Evolutionary conservation across 1,139 yeast species (phyloP).

Genomic region (Lodderomyces parapsilosis): DNA sequence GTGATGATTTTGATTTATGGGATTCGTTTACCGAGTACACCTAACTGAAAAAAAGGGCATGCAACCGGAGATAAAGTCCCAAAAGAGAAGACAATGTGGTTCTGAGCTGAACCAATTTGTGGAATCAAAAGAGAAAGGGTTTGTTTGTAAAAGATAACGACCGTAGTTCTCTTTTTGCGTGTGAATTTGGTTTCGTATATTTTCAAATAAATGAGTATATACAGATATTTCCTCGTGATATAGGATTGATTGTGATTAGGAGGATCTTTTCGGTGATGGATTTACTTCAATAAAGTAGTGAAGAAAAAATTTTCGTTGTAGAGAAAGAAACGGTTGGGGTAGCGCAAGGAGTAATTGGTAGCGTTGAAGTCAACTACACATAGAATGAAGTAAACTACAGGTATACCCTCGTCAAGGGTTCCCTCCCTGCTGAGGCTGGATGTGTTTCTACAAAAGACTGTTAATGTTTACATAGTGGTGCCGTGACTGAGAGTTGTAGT

Average conservation of each 20-base stretch:
- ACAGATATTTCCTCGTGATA: background rate
- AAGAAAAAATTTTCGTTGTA: background rate
- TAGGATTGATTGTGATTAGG: background rate
- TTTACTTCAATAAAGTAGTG: no score
- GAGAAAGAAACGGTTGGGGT: no score
- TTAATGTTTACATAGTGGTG: no score
- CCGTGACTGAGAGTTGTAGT: no score
- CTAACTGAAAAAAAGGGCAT: constrained; percentile 30
- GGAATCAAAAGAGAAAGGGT: background rate
- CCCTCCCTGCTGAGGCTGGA: no score
- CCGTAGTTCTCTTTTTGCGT: background rate
- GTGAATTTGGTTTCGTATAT: background rate
- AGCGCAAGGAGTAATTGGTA: no score
- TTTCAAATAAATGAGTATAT: background rate
- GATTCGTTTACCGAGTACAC: constrained; percentile 50
- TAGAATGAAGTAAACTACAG: no score
- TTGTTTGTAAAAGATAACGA: background rate
- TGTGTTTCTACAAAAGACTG: no score
- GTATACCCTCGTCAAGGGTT: no score
- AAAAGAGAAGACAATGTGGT: constrained; percentile 8
- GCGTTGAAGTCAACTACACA: no score
- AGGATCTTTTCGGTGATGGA: no score
- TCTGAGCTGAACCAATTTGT: no score
- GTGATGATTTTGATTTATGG: constrained; percentile 27
- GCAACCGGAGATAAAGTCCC: constrained; percentile 47